Evolutionary conservation across 2,329 filamentous ascomycete species (phyloP), one percentile per base, ranked within the genome.

Genomic region (Aurifilum marmelostoma): DNA sequence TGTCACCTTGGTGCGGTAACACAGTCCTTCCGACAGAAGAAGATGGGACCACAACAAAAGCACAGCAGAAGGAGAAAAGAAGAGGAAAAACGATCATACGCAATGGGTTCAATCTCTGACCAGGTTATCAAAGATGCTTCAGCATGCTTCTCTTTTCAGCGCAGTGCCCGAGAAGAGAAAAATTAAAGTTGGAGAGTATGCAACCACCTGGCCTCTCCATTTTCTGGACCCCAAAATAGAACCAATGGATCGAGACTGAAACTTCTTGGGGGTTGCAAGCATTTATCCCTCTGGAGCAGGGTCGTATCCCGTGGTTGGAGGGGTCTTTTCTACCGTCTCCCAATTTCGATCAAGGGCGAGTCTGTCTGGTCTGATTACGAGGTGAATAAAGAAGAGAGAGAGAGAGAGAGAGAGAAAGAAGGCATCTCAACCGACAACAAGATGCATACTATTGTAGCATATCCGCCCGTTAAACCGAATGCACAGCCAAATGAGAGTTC

Each of bases 231-330:
- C 56, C 16, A 59, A 37, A 59, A 59, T 59, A 59, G 56, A 59
- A 59, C 56, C 32, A 59, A 59, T 37, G 32, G 56, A 37, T n/a
- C 32, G 56, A 59, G 56, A 37, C 29, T 59, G 56, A 59, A 59
- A 34, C 56, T 18, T 18, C 27, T 27, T 18, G 29, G 8, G 14
- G 32, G 56, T 8, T 7, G 50, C 52, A 56, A 29, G 52, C 52
- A 59, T 37, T 27, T 29, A 54, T 54, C n/a, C n/a, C 50, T 54
- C 24, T 27, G 27, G 50, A 54, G 50, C 50, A 54, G 24, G n/a
- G n/a, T 27, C 50, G 50, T 7, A 54, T 27, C 50, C 50, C 50
- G 50, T 18, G 14, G 50, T 16, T 27, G 50, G 16, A 24, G 50
- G 24, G 50, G 9, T 21, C 11, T 14, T 27, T 24, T 47, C 18